Conservation (phyloP, 495 filamentous ascomycete genomes). For the Aspergillus bertholletiae region DNA sequence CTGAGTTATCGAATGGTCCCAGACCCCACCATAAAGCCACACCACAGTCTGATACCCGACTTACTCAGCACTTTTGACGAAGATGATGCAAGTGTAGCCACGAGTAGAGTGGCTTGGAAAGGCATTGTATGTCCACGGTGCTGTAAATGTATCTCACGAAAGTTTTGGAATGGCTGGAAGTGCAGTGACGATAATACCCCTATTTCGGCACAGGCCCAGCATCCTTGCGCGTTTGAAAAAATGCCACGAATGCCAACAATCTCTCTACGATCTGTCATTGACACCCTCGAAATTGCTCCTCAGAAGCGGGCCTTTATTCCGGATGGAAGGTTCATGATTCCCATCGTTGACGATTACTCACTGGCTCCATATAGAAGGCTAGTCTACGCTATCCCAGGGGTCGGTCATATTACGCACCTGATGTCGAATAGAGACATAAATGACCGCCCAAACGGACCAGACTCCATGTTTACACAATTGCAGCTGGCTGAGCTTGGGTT, state of each 20-base stretch:
- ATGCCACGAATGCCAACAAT: slow-evolving; percentile 29
- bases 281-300: slow-evolving; percentile 25
- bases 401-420: slow-evolving; percentile 63
- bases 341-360: slow-evolving; percentile 14
- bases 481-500: slow-evolving; percentile 58
- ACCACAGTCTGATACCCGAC: slow-evolving; percentile 32
- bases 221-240: slow-evolving; percentile 44
- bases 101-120: slow-evolving; percentile 42
- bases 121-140: slow-evolving; percentile 77
- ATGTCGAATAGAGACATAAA: slow-evolving; percentile 51
- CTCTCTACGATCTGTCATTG: slow-evolving; percentile 32
- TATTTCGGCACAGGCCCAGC: slow-evolving; percentile 20
- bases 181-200: slow-evolving; percentile 38
- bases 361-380: slow-evolving; percentile 22
- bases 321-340: slow-evolving; percentile 12
- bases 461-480: slow-evolving; percentile 61
- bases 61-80: slow-evolving; percentile 34
- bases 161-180: slow-evolving; percentile 61
- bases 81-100: slow-evolving; percentile 21
- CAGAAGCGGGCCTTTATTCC: slow-evolving; percentile 23
- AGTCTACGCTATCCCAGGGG: slow-evolving; percentile 32
- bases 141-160: slow-evolving; percentile 57
- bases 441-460: slow-evolving; percentile 47
- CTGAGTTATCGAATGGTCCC: slow-evolving; percentile 43
- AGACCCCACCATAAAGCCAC: slow-evolving; percentile 30